Evolutionary conservation across 2,329 filamentous ascomycete species (phyloP), one percentile per base, ranked within the genome.

Genomic region (Pestalotiopsis sp.): DNA sequence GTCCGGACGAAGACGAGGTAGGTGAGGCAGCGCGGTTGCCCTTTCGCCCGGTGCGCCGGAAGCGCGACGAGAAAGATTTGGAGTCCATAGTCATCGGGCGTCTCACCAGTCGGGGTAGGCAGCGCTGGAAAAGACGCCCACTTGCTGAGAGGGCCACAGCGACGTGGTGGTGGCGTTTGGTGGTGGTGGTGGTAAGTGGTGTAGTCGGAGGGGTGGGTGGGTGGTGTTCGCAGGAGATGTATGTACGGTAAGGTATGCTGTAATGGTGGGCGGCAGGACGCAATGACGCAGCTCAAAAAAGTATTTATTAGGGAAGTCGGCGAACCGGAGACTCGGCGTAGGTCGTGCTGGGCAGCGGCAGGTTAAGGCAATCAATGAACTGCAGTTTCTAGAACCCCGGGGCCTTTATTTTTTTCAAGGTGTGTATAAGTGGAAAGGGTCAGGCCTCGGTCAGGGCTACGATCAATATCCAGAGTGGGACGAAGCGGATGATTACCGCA

Each of bases 61-160:
- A 76, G 71, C 75, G 76, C 65, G 75, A 72, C 38, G 75, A 72
- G 52, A 77, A 66, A 49, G 52, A 60, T 45, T 38, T 59, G 25
- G 74, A 74, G 41, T 77, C 76, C 74, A 76, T 76, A 27, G 38
- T 69, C 12, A 39, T 69, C 68, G 65, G 65, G 65, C 58, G 65
- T 62, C 55, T 59, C 31, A 60, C 39, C 64, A 60, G 55, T 36
- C 27, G 64, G 39, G 38, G 59, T 52, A 11, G 61, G 61, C 61
- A 64, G 39, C 38, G 39, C 61, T 52, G 61, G 61, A 39, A 52
- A 64, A 64, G 41, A 64, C 61, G 38, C 61, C 61, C 38, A 27
- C 36, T 36, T 52, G 61, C 36, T 62, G 59, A 39, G 59, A 62
- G n/a, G 59, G 59, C 59, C 59, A 62, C 27, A 17, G 31, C 45